Base-by-base conservation (phyloP, 179 eudicot species). In the Actinidia arguta region DNA sequence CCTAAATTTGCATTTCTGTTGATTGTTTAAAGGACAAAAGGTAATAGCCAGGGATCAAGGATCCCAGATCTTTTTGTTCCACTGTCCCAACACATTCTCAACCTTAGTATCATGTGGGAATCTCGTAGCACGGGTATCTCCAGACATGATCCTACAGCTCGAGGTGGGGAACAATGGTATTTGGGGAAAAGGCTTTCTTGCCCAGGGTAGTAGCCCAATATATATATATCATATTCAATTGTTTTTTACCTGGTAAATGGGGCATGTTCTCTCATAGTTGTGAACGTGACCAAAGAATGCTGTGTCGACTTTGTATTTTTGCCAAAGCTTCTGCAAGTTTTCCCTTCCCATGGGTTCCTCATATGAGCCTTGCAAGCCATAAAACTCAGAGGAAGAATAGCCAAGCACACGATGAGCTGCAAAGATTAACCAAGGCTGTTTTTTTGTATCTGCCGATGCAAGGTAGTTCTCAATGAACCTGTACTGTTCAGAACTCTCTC, bases 291-390 rank as follows among this genome's bases (percentile, higher is more conserved):
- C 97, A 25, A 80, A 94, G 67, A 94, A 90, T 48, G 94, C 95
- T 10, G 92, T 87, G 80, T 91, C 94, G 74, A 94, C 95, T 83
- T 88, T 94, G 84, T 92, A 88, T 78, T 88, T 92, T 87, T 91
- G 95, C 95, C 95, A 94, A 14, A 94, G 91, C 80, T 82, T 90
- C 55, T 90, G 90, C 84, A 94, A 90, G 86, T 86, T 87, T 68
- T 91, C 93, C 86, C 97, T 87, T 51, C 93, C 95, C 97, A 94
- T 94, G 24, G 95, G 94, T 82, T 94, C 97, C 59, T 88, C 93
- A 82, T 91, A 91, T 8, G 97, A 84, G 69, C 97, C 97, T 62
- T 91, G 91, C 52, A 64, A 25, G 54, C 85, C 89, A 69, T 91
- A 91, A 71, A 78, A 88, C 56, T 80, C 76, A 66, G 87, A 82